phyloP scores from a whole-genome alignment of 352 stramenopile species.

The Globisporangium middletonii region DNA sequence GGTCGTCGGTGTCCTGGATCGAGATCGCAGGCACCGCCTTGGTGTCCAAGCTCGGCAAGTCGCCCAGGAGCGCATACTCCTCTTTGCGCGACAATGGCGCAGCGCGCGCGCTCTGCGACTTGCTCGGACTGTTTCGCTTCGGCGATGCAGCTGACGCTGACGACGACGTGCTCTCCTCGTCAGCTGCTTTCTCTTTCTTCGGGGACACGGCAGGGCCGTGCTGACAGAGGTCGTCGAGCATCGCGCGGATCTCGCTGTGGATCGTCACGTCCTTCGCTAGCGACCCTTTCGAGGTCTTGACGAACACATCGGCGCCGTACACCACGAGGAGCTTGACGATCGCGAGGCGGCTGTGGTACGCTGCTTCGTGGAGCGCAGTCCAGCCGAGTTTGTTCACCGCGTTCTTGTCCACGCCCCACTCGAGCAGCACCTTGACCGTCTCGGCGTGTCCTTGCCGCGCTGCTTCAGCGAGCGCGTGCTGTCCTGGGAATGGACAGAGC shows the following conservation, averaged over 20 bases:
- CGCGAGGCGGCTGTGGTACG: constrained; percentile 67
- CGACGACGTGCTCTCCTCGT: constrained; percentile 5
- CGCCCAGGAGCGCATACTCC: constrained; percentile 71
- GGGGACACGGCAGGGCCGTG: constrained; percentile 23
- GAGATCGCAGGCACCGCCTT: constrained; percentile 28
- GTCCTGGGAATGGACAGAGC: constrained; percentile 66
- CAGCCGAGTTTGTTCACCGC: constrained; percentile 64
- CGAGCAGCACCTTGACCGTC: constrained; percentile 65
- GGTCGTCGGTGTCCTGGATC: constrained; percentile 42
- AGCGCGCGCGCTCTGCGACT: constrained; percentile 11
- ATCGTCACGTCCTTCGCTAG: constrained; percentile 72
- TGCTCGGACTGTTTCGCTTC: constrained; percentile 29
- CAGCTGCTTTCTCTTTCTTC: constrained; percentile 18
- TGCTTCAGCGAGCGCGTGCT: constrained; percentile 59
- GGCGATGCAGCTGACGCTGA: constrained; percentile 1
- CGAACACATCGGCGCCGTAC: constrained; percentile 64
- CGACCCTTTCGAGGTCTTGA: constrained; percentile 61
- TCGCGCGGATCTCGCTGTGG: constrained; percentile 67
- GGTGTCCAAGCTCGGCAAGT: constrained; percentile 55
- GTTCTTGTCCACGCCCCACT: constrained; percentile 80
- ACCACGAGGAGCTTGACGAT: constrained; percentile 77
- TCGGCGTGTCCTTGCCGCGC: constrained; percentile 57
- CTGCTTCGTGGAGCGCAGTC: constrained; percentile 75
- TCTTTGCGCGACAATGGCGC: constrained; percentile 65
- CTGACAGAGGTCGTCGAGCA: constrained; percentile 66